A percentile compares a stretch with the other conserved stretches of the same genome.
These are phyloP conservation scores for Wolfiporia cocos DNA, from an alignment of 1,284 basidiomycete species.

Conservation along the genomic window DNA sequence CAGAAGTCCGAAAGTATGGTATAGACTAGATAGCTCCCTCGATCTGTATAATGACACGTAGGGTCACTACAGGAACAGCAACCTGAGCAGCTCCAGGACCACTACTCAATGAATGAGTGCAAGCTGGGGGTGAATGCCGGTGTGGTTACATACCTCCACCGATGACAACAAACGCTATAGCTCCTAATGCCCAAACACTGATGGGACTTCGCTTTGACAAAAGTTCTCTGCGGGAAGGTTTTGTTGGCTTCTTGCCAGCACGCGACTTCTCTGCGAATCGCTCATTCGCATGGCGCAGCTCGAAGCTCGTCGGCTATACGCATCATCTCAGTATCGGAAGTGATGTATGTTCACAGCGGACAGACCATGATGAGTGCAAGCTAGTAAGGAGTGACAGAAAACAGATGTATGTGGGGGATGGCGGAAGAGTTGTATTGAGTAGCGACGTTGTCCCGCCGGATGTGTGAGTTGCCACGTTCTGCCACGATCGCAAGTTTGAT, in stretches of 20 bases:
- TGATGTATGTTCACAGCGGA: background rate
- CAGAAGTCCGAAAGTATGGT: too few relatives aligned
- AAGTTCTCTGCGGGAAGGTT: slow-evolving; percentile 64
- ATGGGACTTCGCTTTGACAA: slow-evolving; percentile 67
- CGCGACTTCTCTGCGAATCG: slow-evolving; percentile 70
- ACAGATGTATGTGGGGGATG: too few relatives aligned
- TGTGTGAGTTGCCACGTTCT: slow-evolving; percentile 4
- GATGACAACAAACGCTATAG: slow-evolving; percentile 65
- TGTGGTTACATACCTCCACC: slow-evolving; percentile 59
- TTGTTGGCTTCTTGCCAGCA: slow-evolving; percentile 68
- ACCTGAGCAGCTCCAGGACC: slow-evolving; percentile 60
- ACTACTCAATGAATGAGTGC: slow-evolving; percentile 35
- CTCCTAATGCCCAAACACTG: slow-evolving; percentile 61
- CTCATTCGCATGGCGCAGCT: slow-evolving; percentile 70
- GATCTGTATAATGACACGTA: too few relatives aligned
- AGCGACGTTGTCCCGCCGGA: background rate
- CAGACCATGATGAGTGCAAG: slow-evolving; percentile 26
- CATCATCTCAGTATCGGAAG: too few relatives aligned
- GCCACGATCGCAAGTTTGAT: slow-evolving; percentile 7
- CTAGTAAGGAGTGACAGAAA: slow-evolving; percentile 4
- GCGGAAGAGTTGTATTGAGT: too few relatives aligned
- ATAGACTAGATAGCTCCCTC: too few relatives aligned
- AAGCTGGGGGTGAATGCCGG: background rate
- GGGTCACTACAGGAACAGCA: slow-evolving; percentile 52
- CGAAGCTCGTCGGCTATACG: slow-evolving; percentile 54